These are phyloP conservation scores for Pleomassaria siparia DNA, from an alignment of 2,329 filamentous ascomycete genomes.

Conservation along the genomic window DNA sequence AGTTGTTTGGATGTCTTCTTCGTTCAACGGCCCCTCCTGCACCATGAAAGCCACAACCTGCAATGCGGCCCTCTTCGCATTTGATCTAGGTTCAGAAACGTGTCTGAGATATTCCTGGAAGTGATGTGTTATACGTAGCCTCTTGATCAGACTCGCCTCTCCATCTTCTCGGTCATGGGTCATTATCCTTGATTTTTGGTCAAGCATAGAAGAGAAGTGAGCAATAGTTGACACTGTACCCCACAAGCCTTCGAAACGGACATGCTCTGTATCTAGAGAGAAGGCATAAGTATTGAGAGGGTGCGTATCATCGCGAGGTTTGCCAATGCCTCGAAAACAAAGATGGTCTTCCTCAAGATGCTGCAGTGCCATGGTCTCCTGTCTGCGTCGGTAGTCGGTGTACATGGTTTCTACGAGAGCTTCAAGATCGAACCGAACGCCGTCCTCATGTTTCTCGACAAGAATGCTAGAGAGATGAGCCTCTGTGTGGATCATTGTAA, in stretches of 20 bases:
- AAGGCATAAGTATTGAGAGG: conserved; percentile 32
- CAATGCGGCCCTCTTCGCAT: conserved; percentile 52
- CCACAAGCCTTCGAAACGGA: conserved; percentile 39
- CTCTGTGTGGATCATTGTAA: conserved; percentile 65
- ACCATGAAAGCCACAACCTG: conserved; percentile 56
- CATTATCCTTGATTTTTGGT: conserved; percentile 23
- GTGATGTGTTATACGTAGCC: conserved; percentile 39
- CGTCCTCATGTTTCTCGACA: conserved; percentile 21
- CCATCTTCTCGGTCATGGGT: conserved; percentile 19
- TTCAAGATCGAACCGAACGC: conserved; percentile 52
- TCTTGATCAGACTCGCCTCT: conserved; percentile 36
- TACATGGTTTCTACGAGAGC: conserved; percentile 72
- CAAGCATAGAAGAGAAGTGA: conserved; percentile 39
- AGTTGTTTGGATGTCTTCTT: conserved; percentile 57
- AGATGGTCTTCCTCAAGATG: conserved; percentile 76
- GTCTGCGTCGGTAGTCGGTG: conserved; percentile 73
- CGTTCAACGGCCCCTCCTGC: conserved; percentile 41
- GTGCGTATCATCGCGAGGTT: conserved; percentile 29
- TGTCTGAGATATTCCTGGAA: conserved; percentile 46
- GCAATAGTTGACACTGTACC: conserved; percentile 43
- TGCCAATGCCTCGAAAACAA: conserved; percentile 47
- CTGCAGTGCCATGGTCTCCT: conserved; percentile 51
- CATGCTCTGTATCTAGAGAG: conserved; percentile 35
- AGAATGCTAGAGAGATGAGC: conserved; percentile 43
- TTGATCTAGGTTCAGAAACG: conserved; percentile 35